Percentiles rank a stretch among this genome's conserved stretches.
These are phyloP conservation scores for Scedosporium dehoogii DNA, from an alignment of 2,329 filamentous ascomycete genomes.

Conservation along the genomic window DNA sequence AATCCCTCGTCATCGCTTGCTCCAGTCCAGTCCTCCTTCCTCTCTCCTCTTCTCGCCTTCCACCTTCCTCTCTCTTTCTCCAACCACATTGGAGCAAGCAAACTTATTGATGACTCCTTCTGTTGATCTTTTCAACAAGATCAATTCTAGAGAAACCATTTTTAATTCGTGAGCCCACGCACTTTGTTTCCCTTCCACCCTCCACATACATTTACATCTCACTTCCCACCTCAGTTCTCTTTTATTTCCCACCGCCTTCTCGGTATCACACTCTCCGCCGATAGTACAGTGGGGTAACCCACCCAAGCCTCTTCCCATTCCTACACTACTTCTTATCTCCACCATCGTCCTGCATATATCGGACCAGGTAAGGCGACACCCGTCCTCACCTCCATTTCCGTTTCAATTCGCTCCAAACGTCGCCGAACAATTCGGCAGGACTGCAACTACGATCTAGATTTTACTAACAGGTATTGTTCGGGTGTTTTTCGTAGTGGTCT, in stretches of 20 bases:
- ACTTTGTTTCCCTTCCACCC: not conserved
- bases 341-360: not conserved
- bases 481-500: not conserved
- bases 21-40: not conserved
- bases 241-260: not conserved
- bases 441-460: no score
- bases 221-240: not conserved
- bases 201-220: not conserved
- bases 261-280: not conserved
- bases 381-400: not conserved
- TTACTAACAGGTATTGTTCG: no score
- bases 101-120: not conserved
- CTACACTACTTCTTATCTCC: not conserved
- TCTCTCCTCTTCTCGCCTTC: not conserved
- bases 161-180: not conserved
- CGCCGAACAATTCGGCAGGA: no score
- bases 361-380: not conserved
- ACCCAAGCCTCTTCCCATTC: not conserved
- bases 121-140: not conserved
- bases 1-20: slow-evolving; percentile 7
- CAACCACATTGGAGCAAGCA: not conserved
- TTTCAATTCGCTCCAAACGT: no score
- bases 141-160: not conserved
- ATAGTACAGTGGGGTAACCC: not conserved
- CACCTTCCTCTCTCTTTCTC: not conserved